Evolutionary conservation across 192 early-diverging fungal genomes (phyloP).

Genomic region (Funneliformis geosporum): DNA sequence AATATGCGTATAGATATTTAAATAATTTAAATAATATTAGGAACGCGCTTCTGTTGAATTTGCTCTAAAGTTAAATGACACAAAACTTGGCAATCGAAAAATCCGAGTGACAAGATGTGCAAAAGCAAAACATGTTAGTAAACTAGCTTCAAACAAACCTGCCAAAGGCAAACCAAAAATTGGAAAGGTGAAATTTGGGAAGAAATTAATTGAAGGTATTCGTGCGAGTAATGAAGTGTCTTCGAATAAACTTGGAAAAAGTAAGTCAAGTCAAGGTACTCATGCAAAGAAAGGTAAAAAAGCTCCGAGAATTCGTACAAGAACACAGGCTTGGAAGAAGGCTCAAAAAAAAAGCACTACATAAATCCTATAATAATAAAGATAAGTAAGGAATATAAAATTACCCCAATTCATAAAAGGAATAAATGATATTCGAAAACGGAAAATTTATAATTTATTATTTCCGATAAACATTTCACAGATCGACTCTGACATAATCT

Average conservation of each 20-base stretch:
- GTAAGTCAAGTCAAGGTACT: not conserved
- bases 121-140: constrained; percentile 27
- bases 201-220: constrained; percentile 29
- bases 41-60: constrained; percentile 73
- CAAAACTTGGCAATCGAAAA: constrained; percentile 64
- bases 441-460: too few species aligned
- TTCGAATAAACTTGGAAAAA: constrained; percentile 53
- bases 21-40: constrained; percentile 32
- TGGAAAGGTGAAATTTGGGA: constrained; percentile 38
- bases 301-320: constrained; percentile 27
- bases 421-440: too few species aligned
- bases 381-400: too few species aligned
- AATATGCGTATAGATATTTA: not conserved
- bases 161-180: constrained; percentile 37
- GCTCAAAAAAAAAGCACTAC: not conserved
- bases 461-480: too few species aligned
- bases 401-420: too few species aligned
- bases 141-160: constrained; percentile 32
- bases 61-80: constrained; percentile 77
- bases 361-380: too few species aligned
- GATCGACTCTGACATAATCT: too few species aligned
- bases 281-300: constrained; percentile 23
- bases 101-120: constrained; percentile 62
- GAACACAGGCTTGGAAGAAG: constrained; percentile 35
- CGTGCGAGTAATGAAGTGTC: constrained; percentile 51